Evolutionary conservation across 306 rosid genomes (phyloP), one percentile per base, ranked within the genome.

Genomic region (Adenanthera pavonina): DNA sequence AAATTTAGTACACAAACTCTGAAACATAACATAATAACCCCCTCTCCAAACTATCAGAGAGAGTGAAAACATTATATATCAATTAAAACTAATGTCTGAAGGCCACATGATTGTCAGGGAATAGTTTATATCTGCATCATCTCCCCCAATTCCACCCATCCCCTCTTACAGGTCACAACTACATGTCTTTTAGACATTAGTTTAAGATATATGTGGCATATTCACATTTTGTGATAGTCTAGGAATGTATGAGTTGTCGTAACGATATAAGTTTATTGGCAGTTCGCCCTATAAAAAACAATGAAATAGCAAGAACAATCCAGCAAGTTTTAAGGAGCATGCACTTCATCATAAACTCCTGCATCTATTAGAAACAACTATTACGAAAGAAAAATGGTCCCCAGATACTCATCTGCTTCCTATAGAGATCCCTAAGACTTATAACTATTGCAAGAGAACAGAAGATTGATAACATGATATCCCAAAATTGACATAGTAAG

Each of bases 291-390:
- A 4, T 41, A 4, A 41, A 59, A 33, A 62, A 33, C 19, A 62
- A 13, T 34, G 14, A 3, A 35, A 35, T 5, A 62, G 43, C 8
- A 36, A 34, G 43, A 25, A 25, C 65, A 59, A 19, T 11, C 34
- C 9, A n/a, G 30, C 9, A 8, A 2, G 14, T 47, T 33, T 38
- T 9, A 15, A 47, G 65, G 20, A 35, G 56, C 11, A 61, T 40
- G 8, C 44, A 20, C 51, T 19, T 62, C 66, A n/a, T 72, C n/a
- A 25, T 33, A 59, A 69, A 60, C 41, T 49, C 40, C 64, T 40
- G 16, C 74, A 69, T 57, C 73, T 48, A 76, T 62, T 34, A 33
- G 44, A 62, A 62, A 35, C 43, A 62, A 34, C 4, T 33, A 33
- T 62, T 7, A 62, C 69, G 20, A 19, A 9, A 34, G 44, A 20